Evolutionary conservation across 352 stramenopile species (phyloP).

Genomic region (Poterioochromonas sp.): DNA sequence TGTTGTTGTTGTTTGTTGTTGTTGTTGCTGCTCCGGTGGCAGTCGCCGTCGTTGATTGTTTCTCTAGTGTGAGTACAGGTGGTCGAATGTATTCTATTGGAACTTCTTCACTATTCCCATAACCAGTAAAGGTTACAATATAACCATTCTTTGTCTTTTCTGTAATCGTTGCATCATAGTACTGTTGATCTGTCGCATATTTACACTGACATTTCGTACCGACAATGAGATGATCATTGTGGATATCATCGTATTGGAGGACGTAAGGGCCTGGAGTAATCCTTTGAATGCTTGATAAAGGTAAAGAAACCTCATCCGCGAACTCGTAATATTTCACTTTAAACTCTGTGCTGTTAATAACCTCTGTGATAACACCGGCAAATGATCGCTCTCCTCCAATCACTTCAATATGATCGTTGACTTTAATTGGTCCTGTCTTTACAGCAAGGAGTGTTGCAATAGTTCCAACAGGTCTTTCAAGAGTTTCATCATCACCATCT

Average conservation of each 20-base stretch:
- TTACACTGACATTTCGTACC: conserved; percentile 21
- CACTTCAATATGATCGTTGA: conserved; percentile 12
- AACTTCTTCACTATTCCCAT: conserved; percentile 76
- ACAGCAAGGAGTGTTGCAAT: background rate
- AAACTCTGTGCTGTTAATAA: background rate
- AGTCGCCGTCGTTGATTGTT: background rate
- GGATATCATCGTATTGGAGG: background rate
- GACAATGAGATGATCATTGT: background rate
- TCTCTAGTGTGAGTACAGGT: conserved; percentile 9
- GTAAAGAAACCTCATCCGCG: background rate
- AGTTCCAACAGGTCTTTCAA: background rate
- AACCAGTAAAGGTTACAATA: conserved; percentile 70
- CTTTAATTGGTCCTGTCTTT: background rate
- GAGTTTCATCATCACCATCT: background rate
- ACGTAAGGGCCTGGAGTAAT: background rate
- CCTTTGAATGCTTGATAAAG: background rate
- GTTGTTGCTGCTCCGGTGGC: background rate
- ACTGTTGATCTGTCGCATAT: conserved; percentile 35
- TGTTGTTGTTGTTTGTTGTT: background rate
- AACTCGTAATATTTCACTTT: conserved; percentile 24
- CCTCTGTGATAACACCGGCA: background rate
- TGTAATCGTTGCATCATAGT: conserved; percentile 61
- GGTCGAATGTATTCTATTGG: conserved; percentile 69
- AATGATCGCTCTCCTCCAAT: background rate
- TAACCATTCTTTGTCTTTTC: conserved; percentile 60